A percentile compares a stretch with the other conserved stretches of the same genome.
phyloP scores from a whole-genome alignment of 139 green algal genomes.

The Coelastrella sp. region DNA sequence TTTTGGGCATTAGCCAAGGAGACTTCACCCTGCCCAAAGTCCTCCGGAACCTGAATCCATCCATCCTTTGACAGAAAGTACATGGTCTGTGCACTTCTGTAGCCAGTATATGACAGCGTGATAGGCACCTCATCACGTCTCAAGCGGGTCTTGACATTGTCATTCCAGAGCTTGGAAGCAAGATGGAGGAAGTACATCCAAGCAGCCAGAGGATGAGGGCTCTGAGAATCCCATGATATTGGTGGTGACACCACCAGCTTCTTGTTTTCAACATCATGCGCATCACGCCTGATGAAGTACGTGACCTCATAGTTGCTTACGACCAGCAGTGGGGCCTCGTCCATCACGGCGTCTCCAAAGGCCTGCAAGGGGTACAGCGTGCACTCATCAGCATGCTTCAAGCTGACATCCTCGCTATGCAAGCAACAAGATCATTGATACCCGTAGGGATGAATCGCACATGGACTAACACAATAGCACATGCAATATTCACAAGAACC shows the following conservation, averaged over 20 bases:
- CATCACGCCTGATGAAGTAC: slow-evolving; percentile 38
- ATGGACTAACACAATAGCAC: too few species aligned
- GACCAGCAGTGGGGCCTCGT: slow-evolving; percentile 47
- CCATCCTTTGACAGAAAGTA: neutral
- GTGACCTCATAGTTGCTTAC: slow-evolving; percentile 43
- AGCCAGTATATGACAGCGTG: neutral
- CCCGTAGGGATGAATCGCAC: neutral
- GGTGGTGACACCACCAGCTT: slow-evolving; percentile 33
- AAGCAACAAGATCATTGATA: too few species aligned
- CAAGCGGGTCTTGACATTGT: neutral
- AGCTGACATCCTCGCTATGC: too few species aligned
- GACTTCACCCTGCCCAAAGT: neutral
- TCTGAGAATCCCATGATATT: slow-evolving; percentile 35
- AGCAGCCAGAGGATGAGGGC: slow-evolving; percentile 17
- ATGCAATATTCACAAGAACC: neutral
- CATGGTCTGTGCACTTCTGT: neutral
- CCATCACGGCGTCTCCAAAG: slow-evolving; percentile 45
- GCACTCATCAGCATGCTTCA: too few species aligned
- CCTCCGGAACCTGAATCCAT: neutral
- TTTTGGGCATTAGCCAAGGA: too few species aligned
- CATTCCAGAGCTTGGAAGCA: neutral
- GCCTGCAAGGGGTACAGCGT: slow-evolving; percentile 12
- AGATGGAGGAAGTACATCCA: slow-evolving; percentile 27
- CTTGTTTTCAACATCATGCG: slow-evolving; percentile 32
- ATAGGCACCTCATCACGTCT: neutral